These are phyloP conservation scores for Crithidia expoeki DNA, from an alignment of 208 protist genomes.

Conservation along the genomic window DNA sequence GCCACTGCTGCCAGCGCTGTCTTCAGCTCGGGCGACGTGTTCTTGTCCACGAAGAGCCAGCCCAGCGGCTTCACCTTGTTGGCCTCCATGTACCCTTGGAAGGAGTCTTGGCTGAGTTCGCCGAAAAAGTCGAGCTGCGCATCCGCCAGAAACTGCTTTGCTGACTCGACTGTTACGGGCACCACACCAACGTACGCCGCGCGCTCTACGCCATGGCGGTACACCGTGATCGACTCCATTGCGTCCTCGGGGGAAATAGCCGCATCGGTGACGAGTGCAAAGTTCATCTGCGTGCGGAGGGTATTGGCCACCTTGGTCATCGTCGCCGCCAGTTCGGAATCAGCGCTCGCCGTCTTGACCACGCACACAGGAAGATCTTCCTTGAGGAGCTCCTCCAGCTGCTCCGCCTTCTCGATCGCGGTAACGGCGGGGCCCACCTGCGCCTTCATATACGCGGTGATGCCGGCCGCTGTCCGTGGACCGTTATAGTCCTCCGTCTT, in stretches of 20 bases:
- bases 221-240: conserved; percentile 72
- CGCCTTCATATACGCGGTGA: conserved; percentile 67
- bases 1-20: conserved; percentile 53
- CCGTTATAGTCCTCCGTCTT: conserved; percentile 66
- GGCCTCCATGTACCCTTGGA: conserved; percentile 68
- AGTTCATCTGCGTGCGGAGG: conserved; percentile 54
- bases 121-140: conserved; percentile 64
- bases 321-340: conserved; percentile 40
- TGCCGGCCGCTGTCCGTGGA: conserved; percentile 54
- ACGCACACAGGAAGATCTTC: conserved; percentile 50
- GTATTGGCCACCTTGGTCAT: conserved; percentile 38
- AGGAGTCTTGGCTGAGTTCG: conserved; percentile 68
- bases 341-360: conserved; percentile 47
- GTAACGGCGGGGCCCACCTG: conserved; percentile 56
- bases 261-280: conserved; percentile 65
- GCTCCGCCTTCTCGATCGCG: conserved; percentile 37
- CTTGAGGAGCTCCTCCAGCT: conserved; percentile 71
- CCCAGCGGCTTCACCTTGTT: conserved; percentile 48
- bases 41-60: conserved; percentile 73
- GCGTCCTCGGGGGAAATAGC: conserved; percentile 46
- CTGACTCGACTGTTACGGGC: conserved; percentile 37
- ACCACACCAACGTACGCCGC: conserved; percentile 48
- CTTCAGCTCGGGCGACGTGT: conserved; percentile 28
- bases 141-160: conserved; percentile 59
- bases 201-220: conserved; percentile 45